Evolutionary conservation across 129 eudicot genomes (phyloP).

Genomic region (Chrysanthemum makinoi): DNA sequence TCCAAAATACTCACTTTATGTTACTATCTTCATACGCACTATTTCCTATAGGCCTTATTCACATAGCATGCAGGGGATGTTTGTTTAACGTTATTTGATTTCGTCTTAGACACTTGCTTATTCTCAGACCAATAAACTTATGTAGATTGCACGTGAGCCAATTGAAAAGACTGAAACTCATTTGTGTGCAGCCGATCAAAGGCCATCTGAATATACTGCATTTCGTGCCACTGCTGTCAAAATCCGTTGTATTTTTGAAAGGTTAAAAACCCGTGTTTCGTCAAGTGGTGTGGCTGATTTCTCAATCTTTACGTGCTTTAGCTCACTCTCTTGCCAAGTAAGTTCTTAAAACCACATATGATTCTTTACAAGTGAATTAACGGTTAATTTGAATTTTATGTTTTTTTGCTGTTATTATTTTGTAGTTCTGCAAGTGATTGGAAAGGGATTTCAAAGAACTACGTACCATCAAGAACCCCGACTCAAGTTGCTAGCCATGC

Average conservation of each 20-base stretch:
- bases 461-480: too few species aligned
- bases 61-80: too few species aligned
- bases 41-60: too few species aligned
- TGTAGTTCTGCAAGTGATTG: conserved; percentile 54
- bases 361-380: background rate
- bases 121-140: too few species aligned
- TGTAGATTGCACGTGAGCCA: too few species aligned
- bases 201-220: conserved; percentile 75
- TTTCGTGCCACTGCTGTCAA: conserved; percentile 71
- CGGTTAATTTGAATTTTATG: background rate
- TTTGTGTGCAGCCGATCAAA: conserved; percentile 81
- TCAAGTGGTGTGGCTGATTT: conserved; percentile 60
- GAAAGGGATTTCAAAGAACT: too few species aligned
- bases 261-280: conserved; percentile 64
- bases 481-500: too few species aligned
- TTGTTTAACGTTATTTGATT: too few species aligned
- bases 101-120: too few species aligned
- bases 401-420: background rate
- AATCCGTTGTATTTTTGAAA: conserved; percentile 72
- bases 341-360: conserved; percentile 9
- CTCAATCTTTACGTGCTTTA: conserved; percentile 61
- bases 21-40: too few species aligned
- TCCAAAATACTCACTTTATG: too few species aligned
- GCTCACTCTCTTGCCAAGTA: conserved; percentile 87
- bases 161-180: conserved; percentile 83